Percentiles rank a stretch among this genome's conserved stretches.
phyloP scores from a whole-genome alignment of 352 stramenopile species.

The Bremia lactucae region DNA sequence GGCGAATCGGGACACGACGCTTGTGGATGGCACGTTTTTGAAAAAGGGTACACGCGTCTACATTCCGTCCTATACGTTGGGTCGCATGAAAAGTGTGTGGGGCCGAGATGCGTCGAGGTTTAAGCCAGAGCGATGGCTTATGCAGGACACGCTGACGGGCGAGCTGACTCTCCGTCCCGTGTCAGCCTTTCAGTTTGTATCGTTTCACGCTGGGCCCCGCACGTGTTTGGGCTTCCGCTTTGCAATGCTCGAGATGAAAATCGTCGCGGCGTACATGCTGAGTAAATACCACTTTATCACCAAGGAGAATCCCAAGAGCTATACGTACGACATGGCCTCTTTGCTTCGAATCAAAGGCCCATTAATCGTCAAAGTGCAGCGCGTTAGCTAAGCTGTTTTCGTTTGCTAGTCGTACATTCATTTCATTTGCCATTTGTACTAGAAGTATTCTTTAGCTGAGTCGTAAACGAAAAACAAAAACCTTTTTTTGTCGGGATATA shows the following conservation, averaged over 20 bases:
- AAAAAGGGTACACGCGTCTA: constrained; percentile 37
- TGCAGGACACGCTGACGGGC: constrained; percentile 18
- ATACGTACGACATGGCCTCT: constrained; percentile 28
- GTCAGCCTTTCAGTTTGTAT: constrained; percentile 26
- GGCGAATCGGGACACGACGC: constrained; percentile 33
- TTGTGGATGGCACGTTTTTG: constrained; percentile 47
- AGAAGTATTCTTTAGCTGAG: too few relatives aligned
- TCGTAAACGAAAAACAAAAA: too few relatives aligned
- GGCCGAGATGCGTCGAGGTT: constrained; percentile 44
- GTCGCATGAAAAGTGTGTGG: constrained; percentile 39
- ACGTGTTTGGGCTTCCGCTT: constrained; percentile 27
- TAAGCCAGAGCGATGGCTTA: constrained; percentile 52
- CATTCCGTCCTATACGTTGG: constrained; percentile 46
- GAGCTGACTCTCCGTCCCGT: constrained; percentile 18
- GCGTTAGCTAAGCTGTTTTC: constrained; percentile 12
- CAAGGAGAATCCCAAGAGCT: constrained; percentile 28
- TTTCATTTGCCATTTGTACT: too few relatives aligned
- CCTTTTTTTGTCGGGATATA: too few relatives aligned
- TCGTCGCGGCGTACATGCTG: constrained; percentile 14
- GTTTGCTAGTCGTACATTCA: too few relatives aligned
- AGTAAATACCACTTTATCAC: constrained; percentile 38
- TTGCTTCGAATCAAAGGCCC: constrained; percentile 26
- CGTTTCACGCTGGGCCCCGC: constrained; percentile 24
- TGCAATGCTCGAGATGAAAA: constrained; percentile 48
- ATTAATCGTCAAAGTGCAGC: constrained; percentile 20